Evolutionary conservation across 768 basidiomycete species (phyloP).

Genomic region (Tulasnella sp.): DNA sequence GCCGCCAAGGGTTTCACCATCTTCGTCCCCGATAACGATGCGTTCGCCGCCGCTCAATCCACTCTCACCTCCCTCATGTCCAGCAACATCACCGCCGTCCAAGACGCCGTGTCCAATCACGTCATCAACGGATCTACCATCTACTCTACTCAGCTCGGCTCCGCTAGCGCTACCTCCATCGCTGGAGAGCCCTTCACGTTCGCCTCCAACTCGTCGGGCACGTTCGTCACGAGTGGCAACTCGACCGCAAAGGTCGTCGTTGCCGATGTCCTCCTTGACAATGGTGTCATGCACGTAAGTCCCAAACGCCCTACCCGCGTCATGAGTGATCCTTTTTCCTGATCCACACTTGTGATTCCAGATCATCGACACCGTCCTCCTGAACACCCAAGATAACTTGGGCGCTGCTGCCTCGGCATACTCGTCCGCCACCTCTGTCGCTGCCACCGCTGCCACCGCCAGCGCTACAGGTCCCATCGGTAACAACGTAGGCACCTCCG

Average conservation of each 20-base stretch:
- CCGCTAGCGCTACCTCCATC: conserved; percentile 35
- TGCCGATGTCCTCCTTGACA: conserved; percentile 47
- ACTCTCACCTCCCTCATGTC: conserved; percentile 21
- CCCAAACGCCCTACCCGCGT: not conserved
- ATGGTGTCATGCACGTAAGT: conserved; percentile 52
- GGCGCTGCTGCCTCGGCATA: conserved; percentile 37
- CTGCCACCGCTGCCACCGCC: conserved; percentile 31
- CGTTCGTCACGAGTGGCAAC: conserved; percentile 40
- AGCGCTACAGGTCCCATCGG: conserved; percentile 14
- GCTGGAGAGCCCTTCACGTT: conserved; percentile 46
- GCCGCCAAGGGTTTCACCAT: conserved; percentile 46
- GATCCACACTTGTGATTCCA: not conserved
- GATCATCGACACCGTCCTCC: conserved; percentile 42
- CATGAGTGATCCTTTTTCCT: not conserved
- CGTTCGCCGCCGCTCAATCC: conserved; percentile 32
- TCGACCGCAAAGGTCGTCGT: conserved; percentile 43
- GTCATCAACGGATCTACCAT: conserved; percentile 60
- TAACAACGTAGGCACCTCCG: not conserved
- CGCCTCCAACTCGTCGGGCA: conserved; percentile 43
- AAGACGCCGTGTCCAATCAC: conserved; percentile 45
- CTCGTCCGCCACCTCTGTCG: conserved; percentile 21
- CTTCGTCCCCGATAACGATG: conserved; percentile 51
- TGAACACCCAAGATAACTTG: conserved; percentile 34
- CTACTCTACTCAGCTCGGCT: conserved; percentile 44
- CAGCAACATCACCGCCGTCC: conserved; percentile 34